phyloP scores from a whole-genome alignment of 1,139 yeast genomes.

The Diutina neorugosa region DNA sequence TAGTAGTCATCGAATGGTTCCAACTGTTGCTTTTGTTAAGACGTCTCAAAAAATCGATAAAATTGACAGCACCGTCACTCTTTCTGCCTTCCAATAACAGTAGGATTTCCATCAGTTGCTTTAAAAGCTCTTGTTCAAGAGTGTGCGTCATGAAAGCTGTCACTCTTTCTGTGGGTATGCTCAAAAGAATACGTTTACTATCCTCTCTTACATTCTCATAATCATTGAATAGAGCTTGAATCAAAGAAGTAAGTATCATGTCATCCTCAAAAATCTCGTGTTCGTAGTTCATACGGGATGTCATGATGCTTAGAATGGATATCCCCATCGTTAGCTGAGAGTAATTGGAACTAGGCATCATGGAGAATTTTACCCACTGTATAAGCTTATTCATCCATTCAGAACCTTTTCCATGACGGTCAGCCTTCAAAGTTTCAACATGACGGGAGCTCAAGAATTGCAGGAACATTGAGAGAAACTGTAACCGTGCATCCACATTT shows the following conservation, averaged over 20 bases:
- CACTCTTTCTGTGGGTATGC: neutral
- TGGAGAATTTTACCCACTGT: neutral
- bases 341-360: neutral
- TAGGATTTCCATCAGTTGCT: neutral
- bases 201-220: neutral
- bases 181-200: neutral
- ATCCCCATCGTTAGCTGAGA: neutral
- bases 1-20: neutral
- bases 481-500: neutral
- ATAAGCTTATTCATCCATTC: neutral
- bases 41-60: neutral
- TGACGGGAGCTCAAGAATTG: neutral
- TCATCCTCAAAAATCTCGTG: neutral
- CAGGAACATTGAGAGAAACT: neutral
- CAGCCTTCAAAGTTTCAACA: neutral
- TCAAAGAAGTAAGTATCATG: neutral
- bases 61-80: neutral
- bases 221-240: neutral
- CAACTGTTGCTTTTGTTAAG: neutral
- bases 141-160: neutral
- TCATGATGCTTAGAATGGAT: neutral
- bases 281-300: neutral
- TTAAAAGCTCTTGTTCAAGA: neutral
- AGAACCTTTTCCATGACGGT: neutral
- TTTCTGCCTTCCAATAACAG: neutral